Base-by-base conservation (phyloP, 495 filamentous ascomycete genomes). In the Lineolata rhizophorae region DNA sequence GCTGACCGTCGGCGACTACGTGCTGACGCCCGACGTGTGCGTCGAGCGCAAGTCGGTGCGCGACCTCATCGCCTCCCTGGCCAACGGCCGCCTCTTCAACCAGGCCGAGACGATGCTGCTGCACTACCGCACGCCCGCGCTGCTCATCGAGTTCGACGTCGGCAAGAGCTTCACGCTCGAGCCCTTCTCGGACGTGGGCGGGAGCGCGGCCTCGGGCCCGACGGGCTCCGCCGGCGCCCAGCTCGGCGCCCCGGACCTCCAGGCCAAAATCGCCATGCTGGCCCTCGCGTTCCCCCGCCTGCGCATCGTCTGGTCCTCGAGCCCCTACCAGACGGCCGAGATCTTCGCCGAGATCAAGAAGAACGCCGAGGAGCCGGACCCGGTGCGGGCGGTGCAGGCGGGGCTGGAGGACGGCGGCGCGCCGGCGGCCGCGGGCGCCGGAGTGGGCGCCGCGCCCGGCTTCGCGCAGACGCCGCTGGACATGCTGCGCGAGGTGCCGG, bases 121-220 rank as follows among this genome's bases (percentile, higher is more conserved):
- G 43, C 68, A 95, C 54, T 97, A 97, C 65, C 76, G 78, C 43
- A 69, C 53, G 40, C 81, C 85, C 0, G 76, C 95, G 64, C 71
- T 97, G 2, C 61, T 97, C 20, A 93, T 97, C 42, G 87, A 97
- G 48, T 97, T 97, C 52, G 84, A 95, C 51, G 78, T 91, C 47
- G 82, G 91, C 55, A 93, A 92, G 47, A 80, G 77, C 14, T 97
- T 97, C 52, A 95, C 81, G 6, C 74, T 97, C 11, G 87, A 95
- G 51, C 79, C 81, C 0, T 92, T 91, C 47, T 75, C 79, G 8
- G 79, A 81, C 35, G 59, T 81, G 1, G 76, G 75, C 17, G 70
- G 68, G n/a, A 45, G 70, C 15, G 62, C 65, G 2, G 76, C 75
- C 18, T n/a, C n/a, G n/a, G n/a, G n/a, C n/a, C n/a, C n/a, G n/a